Evolutionary conservation across 192 early-diverging fungal genomes (phyloP), one percentile per base, ranked within the genome.

Genomic region (Rhizophagus clarus): DNA sequence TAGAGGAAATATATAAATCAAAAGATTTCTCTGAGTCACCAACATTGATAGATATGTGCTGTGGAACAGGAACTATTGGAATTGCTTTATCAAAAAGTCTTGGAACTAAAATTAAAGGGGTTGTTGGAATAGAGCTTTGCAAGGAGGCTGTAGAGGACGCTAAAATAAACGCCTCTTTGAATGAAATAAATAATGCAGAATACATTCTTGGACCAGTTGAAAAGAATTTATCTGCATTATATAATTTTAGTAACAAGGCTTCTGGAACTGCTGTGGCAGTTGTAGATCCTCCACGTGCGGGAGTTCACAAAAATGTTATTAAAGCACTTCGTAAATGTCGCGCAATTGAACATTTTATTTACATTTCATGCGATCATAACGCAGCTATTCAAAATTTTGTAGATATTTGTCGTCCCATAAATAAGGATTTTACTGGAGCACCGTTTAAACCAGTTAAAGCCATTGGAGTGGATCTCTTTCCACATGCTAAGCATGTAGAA

Each of bases 21-120:
- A 75, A 31, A 9, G 82, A 83, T 45, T 45, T 12, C 11, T 45
- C 42, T 45, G 81, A 81, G 12, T 78, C 89, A 8, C 84, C 91
- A 24, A 79, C 91, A 15, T 82, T 95, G 29, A 37, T 77, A 24
- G 93, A 95, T 82, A 81, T 95, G 28, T 95, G 94, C 82, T 95
- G 94, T 86, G 94, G 94, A 15, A 95, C 93, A 22, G 94, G 94
- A 32, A 95, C 94, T 15, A 95, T 95, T 76, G 94, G 94, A 29
- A 87, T 95, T 61, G 88, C 89, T 12, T 89, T 95, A 90, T 91
- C 93, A 5, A 81, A 84, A 62, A 80, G 82, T 3, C n/a, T 71
- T 9, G 69, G 69, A 26, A 77, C 69, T 26, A 47, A 60, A 42
- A 88, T 93, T n/a, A 89, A 93, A 45, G 82, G 84, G 42, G 92